Conservation (phyloP, 441 rosid species). For the Macaranga tanarius region DNA sequence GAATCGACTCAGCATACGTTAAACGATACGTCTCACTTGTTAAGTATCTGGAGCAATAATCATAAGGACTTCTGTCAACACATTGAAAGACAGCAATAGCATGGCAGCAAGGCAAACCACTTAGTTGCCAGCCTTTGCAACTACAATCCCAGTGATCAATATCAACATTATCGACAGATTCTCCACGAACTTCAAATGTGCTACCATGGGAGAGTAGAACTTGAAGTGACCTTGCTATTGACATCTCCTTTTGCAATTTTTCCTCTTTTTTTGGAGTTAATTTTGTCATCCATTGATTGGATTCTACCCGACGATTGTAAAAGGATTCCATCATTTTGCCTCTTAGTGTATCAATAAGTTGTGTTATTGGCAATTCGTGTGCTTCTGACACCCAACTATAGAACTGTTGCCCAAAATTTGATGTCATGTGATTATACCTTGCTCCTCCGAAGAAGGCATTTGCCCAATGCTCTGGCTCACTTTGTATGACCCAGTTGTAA, state of each 20-base stretch:
- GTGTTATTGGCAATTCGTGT: constrained; percentile 31
- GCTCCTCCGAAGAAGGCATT: constrained; percentile 42
- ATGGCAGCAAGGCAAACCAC: constrained; percentile 44
- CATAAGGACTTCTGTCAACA: constrained; percentile 35
- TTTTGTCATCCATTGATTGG: constrained; percentile 28
- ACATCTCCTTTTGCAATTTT: constrained; percentile 24
- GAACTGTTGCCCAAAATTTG: constrained; percentile 39
- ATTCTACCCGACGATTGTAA: constrained; percentile 26
- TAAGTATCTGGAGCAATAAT: constrained; percentile 41
- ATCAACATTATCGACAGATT: constrained; percentile 34
- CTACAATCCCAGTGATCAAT: constrained; percentile 40
- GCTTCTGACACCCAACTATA: constrained; percentile 33
- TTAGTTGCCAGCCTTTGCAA: constrained; percentile 43
- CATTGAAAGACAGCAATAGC: constrained; percentile 38
- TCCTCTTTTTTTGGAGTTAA: constrained; percentile 29
- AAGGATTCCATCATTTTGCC: constrained; percentile 31
- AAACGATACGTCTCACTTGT: constrained; percentile 33
- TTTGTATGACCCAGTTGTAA: constrained; percentile 41
- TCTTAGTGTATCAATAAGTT: constrained; percentile 26
- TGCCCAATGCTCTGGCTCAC: constrained; percentile 47
- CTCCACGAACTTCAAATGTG: constrained; percentile 43
- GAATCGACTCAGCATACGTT: constrained; percentile 36
- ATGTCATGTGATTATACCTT: constrained; percentile 38
- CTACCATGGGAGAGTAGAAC: constrained; percentile 34
- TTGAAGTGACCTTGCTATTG: constrained; percentile 28